Percentiles rank a stretch among this genome's conserved stretches.
Conservation (phyloP, 1,139 yeast species). For the Hemisphaericaspora xylofermentans region DNA sequence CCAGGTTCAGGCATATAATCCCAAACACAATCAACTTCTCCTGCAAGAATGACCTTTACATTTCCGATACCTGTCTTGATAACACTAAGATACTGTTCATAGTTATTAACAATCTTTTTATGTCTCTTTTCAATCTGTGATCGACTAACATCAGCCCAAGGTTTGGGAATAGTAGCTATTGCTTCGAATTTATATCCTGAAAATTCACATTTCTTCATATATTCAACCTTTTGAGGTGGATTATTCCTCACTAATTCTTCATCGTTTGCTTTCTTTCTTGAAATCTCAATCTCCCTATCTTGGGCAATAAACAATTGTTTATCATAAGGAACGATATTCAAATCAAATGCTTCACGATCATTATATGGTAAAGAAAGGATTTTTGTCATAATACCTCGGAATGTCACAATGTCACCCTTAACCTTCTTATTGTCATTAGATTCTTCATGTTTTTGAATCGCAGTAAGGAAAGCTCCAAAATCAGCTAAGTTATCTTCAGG, state of each 20-base stretch:
- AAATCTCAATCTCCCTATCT: conserved; percentile 45
- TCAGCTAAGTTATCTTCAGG: conserved; percentile 53
- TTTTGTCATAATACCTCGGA: conserved; percentile 79
- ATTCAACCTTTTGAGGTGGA: conserved; percentile 36
- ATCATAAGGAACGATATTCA: conserved; percentile 66
- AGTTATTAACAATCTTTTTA: conserved; percentile 59
- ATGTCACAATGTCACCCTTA: conserved; percentile 70
- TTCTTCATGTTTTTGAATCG: conserved; percentile 58
- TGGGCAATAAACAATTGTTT: conserved; percentile 83
- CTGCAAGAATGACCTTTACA: conserved; percentile 69
- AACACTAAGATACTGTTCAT: conserved; percentile 75
- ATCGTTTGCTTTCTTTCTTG: conserved; percentile 26
- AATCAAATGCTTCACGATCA: conserved; percentile 54
- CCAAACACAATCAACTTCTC: conserved; percentile 88
- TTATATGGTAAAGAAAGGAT: conserved; percentile 63
- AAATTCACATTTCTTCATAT: conserved; percentile 47
- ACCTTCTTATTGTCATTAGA: conserved; percentile 42
- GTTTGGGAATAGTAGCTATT: conserved; percentile 69
- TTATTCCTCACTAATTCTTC: conserved; percentile 22
- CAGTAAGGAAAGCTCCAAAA: conserved; percentile 56
- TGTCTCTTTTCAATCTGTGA: conserved; percentile 63
- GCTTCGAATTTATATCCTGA: conserved; percentile 87
- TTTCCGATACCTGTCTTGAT: conserved; percentile 84
- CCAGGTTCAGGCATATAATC: conserved; percentile 65
- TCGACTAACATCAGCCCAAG: conserved; percentile 72